phyloP scores from a whole-genome alignment of 2,329 filamentous ascomycete genomes.

The Botrytis fabae region DNA sequence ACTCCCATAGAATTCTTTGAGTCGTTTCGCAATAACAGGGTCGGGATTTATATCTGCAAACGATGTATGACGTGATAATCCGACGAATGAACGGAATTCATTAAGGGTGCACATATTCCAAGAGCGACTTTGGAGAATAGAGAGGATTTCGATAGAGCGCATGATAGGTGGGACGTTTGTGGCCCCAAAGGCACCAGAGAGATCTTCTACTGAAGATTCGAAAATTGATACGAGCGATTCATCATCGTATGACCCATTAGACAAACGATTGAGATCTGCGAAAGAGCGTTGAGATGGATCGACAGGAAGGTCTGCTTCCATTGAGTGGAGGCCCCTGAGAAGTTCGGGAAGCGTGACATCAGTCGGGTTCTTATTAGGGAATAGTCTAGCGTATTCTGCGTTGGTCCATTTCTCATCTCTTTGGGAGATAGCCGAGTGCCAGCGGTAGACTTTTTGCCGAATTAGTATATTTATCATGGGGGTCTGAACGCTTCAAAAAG shows the following conservation, averaged over 20 bases:
- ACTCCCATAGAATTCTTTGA: slow-evolving; percentile 66
- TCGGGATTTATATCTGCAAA: slow-evolving; percentile 52
- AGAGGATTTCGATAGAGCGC: slow-evolving; percentile 50
- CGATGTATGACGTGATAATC: slow-evolving; percentile 49
- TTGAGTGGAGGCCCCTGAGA: slow-evolving; percentile 60
- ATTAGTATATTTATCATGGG: neutral
- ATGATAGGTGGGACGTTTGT: slow-evolving; percentile 49
- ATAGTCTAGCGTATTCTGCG: slow-evolving; percentile 55
- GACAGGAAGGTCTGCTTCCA: slow-evolving; percentile 58
- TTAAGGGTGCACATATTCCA: slow-evolving; percentile 43
- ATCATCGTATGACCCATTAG: slow-evolving; percentile 70
- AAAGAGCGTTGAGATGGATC: slow-evolving; percentile 73
- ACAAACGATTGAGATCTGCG: slow-evolving; percentile 61
- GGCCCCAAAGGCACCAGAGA: slow-evolving; percentile 53
- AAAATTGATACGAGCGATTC: slow-evolving; percentile 74
- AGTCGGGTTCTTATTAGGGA: slow-evolving; percentile 51
- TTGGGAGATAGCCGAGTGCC: slow-evolving; percentile 74
- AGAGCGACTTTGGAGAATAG: slow-evolving; percentile 48
- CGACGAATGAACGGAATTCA: slow-evolving; percentile 53
- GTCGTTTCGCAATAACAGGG: slow-evolving; percentile 50
- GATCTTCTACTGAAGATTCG: slow-evolving; percentile 51
- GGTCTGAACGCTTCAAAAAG: neutral
- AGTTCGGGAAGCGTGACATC: slow-evolving; percentile 62
- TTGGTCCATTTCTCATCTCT: slow-evolving; percentile 71
- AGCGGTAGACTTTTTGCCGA: slow-evolving; percentile 57